Percentiles rank a stretch among this genome's conserved stretches.
These are phyloP conservation scores for Salisapilia sapeloensis DNA, from an alignment of 352 stramenopile species.

Conservation along the genomic window DNA sequence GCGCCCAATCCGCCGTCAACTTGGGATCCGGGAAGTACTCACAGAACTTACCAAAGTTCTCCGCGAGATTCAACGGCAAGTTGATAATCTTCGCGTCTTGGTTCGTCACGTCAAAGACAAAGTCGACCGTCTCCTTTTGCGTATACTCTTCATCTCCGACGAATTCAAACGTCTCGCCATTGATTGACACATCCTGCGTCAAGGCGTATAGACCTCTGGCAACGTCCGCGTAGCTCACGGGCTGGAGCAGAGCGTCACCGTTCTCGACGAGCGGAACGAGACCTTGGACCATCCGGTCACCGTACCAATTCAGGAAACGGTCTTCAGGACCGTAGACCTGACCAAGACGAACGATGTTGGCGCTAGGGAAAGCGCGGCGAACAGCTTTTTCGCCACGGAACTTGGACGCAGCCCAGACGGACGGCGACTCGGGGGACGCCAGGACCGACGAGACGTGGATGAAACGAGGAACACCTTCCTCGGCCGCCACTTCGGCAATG, in stretches of 20 bases:
- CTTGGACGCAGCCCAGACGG: constrained; percentile 68
- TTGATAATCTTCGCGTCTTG: constrained; percentile 60
- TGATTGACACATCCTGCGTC: constrained; percentile 64
- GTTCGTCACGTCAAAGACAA: constrained; percentile 88
- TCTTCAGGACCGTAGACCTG: constrained; percentile 94
- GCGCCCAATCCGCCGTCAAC: constrained; percentile 64
- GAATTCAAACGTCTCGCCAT: constrained; percentile 91
- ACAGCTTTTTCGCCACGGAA: constrained; percentile 75
- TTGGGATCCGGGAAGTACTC: constrained; percentile 75
- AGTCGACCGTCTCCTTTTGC: constrained; percentile 93
- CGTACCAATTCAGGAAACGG: constrained; percentile 86
- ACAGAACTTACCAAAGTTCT: constrained; percentile 61
- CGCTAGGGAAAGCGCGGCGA: constrained; percentile 87
- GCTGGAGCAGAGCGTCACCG: constrained; percentile 85
- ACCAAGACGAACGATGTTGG: constrained; percentile 90
- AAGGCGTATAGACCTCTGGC: constrained; percentile 69
- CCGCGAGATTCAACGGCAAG: constrained; percentile 53
- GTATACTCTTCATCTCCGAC: constrained; percentile 94
- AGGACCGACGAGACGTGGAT: constrained; percentile 77
- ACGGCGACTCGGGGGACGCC: constrained; percentile 67
- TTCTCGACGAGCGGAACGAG: constrained; percentile 88
- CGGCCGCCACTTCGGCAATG: constrained; percentile 68
- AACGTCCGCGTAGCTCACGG: constrained; percentile 79
- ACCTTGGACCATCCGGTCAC: constrained; percentile 48
- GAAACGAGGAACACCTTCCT: constrained; percentile 54